These are phyloP conservation scores for Exophiala calicioides DNA, from an alignment of 2,329 filamentous ascomycete genomes.

Conservation along the genomic window DNA sequence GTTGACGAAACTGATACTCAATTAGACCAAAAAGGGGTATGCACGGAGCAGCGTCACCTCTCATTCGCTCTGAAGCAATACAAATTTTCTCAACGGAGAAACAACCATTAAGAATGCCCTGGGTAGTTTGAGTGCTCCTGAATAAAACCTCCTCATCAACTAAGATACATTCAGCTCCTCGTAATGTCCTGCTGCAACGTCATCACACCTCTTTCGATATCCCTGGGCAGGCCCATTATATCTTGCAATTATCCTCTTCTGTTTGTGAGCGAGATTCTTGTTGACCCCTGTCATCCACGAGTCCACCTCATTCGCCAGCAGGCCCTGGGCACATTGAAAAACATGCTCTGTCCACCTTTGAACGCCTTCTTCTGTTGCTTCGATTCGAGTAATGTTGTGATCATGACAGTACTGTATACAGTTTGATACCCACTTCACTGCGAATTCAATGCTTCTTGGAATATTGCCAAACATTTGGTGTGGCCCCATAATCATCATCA, in stretches of 20 bases:
- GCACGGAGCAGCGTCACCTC: too few species aligned
- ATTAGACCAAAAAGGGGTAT: too few species aligned
- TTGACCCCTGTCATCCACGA: conserved; percentile 60
- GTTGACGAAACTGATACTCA: too few species aligned
- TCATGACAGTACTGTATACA: conserved; percentile 33
- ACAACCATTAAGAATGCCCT: too few species aligned
- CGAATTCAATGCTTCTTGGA: conserved; percentile 36
- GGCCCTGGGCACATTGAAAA: conserved; percentile 46
- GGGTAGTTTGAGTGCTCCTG: too few species aligned
- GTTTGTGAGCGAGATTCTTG: conserved; percentile 50
- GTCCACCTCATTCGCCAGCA: conserved; percentile 52
- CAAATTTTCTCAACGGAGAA: too few species aligned
- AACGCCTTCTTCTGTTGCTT: conserved; percentile 44
- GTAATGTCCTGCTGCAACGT: conserved; percentile 36
- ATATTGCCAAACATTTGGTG: conserved; percentile 48
- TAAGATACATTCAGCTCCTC: too few species aligned
- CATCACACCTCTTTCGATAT: conserved; percentile 2
- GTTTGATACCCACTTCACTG: conserved; percentile 42
- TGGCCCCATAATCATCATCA: conserved; percentile 56
- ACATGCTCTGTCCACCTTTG: conserved; percentile 53
- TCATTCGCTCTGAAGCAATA: too few species aligned
- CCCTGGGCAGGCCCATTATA: conserved; percentile 48
- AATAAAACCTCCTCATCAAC: too few species aligned
- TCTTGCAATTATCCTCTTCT: conserved; percentile 48
- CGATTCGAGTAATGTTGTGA: conserved; percentile 38